Evolutionary conservation across 2,329 filamentous ascomycete species (phyloP), one percentile per base, ranked within the genome.

Genomic region (Aspergillus hiratsukae): DNA sequence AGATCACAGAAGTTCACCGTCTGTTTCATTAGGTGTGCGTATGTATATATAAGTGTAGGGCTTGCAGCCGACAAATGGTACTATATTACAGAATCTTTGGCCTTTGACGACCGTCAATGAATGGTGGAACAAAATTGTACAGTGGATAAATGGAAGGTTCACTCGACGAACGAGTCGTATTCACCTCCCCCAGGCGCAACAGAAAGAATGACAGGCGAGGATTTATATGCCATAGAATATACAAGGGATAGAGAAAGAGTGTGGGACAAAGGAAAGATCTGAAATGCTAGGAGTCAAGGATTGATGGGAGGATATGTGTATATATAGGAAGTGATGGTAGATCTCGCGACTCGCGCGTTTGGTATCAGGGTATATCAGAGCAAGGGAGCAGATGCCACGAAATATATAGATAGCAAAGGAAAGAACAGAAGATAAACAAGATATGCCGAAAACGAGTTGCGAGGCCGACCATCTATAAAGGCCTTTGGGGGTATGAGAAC

Each of bases 401-500:
- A 52, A 58, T 51, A 31, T 51, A 31, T 43, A 28, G 35, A 40
- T 25, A 28, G 28, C 37, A 61, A 64, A 59, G 45, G 29, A 61
- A 58, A 58, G 35, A 50, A 66, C 64, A 62, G 54, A 53, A 59
- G 60, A 60, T 46, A 64, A 58, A 61, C 55, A 55, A 62, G 52
- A 58, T 58, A 59, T 62, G 63, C 61, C 60, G 61, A 64, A 63
- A 66, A 65, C 59, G 67, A 57, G 56, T 64, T 69, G 67, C 68
- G 61, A 72, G 68, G 67, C 68, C 69, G 60, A 58, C 62, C 66
- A 63, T 63, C 68, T 73, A 69, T 73, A 72, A 71, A 68, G 62
- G 66, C 67, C 72, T 67, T 71, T 66, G 59, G 67, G 71, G 71
- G 72, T 74, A 75, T 74, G 72, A 71, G 67, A 61, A 64, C 54